phyloP scores from a whole-genome alignment of 2,329 filamentous ascomycete species.

The Nemania sp. region DNA sequence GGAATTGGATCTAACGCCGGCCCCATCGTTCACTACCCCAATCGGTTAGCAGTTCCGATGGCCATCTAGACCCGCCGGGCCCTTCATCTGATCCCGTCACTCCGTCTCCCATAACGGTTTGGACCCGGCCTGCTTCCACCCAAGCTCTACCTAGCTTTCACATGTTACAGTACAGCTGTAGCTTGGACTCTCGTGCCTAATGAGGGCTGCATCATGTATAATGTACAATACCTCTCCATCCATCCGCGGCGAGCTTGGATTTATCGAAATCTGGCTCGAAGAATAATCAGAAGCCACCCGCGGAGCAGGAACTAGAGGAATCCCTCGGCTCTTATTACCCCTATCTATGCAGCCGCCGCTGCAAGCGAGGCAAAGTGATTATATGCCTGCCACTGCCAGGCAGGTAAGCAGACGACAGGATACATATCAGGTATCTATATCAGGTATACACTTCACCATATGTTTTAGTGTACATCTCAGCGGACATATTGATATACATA shows the following conservation, averaged over 20 bases:
- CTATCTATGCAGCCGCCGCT: slow-evolving; percentile 10
- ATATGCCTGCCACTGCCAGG: neutral
- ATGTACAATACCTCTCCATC: neutral
- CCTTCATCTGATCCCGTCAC: slow-evolving; percentile 6
- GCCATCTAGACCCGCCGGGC: neutral
- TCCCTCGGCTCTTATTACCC: slow-evolving; percentile 14
- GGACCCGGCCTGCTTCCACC: slow-evolving; percentile 1
- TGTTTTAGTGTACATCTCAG: too few relatives aligned
- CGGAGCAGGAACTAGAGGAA: slow-evolving; percentile 8
- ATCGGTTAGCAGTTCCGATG: slow-evolving; percentile 3
- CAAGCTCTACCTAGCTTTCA: slow-evolving; percentile 8
- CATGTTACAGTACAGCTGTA: slow-evolving; percentile 1
- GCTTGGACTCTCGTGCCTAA: neutral
- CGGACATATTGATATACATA: too few relatives aligned
- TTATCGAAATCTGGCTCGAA: neutral
- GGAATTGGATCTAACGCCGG: neutral
- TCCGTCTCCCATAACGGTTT: slow-evolving; percentile 3
- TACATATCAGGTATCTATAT: too few relatives aligned
- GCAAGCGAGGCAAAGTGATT: slow-evolving; percentile 13
- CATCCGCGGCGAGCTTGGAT: neutral
- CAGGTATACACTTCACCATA: too few relatives aligned
- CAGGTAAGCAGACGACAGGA: too few relatives aligned
- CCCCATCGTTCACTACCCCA: slow-evolving; percentile 7
- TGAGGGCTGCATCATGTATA: slow-evolving; percentile 10
- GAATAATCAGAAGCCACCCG: neutral